Evolutionary conservation across 106 monocot species (phyloP).

Genomic region (Allium fistulosum): DNA sequence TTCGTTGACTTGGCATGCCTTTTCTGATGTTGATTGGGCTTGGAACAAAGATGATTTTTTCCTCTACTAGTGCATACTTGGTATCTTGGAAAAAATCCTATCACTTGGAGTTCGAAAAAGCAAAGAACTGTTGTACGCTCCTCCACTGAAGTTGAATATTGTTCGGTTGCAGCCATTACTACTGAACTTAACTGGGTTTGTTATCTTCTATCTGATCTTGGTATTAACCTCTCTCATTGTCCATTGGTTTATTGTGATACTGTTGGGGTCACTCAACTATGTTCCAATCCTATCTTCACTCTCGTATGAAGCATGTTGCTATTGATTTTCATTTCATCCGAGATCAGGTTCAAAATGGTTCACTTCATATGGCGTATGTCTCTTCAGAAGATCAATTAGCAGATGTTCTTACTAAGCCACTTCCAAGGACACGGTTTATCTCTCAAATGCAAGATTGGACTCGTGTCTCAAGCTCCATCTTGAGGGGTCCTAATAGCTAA

Average conservation of each 20-base stretch:
- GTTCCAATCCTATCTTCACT: neutral
- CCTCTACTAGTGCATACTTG: too few relatives aligned
- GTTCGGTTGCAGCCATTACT: neutral
- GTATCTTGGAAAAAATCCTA: too few relatives aligned
- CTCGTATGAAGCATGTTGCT: neutral
- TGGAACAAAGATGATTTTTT: too few relatives aligned
- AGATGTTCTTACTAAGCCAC: neutral
- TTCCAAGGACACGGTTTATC: neutral
- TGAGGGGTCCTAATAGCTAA: too few relatives aligned
- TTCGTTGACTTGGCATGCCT: too few relatives aligned
- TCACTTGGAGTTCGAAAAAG: too few relatives aligned
- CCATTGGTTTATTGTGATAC: too few relatives aligned
- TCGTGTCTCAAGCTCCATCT: too few relatives aligned
- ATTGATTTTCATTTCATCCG: conserved; percentile 1
- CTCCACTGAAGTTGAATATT: neutral
- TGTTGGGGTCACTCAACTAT: neutral
- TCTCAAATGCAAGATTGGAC: too few relatives aligned
- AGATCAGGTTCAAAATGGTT: neutral
- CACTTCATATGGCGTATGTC: neutral
- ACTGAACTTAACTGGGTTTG: neutral
- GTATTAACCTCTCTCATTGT: neutral
- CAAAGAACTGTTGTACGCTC: neutral
- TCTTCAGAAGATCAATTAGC: neutral
- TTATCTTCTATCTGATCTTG: neutral
- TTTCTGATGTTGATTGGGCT: too few relatives aligned